These are phyloP conservation scores for Aulographum hederae DNA, from an alignment of 2,329 filamentous ascomycete species.

Conservation along the genomic window DNA sequence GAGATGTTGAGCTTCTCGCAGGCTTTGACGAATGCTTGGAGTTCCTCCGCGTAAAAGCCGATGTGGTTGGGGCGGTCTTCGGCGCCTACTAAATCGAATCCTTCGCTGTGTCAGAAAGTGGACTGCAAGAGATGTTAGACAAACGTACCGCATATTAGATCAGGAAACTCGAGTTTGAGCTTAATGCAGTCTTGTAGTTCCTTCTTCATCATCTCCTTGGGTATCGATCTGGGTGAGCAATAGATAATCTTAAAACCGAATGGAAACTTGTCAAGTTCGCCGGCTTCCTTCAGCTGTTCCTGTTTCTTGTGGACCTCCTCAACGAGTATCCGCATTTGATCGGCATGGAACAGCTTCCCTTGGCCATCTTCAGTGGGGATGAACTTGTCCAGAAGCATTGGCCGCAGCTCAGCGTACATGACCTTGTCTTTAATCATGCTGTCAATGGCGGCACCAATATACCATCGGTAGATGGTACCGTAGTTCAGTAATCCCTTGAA, in stretches of 20 bases:
- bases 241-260: constrained; percentile 54
- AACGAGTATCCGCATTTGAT: constrained; percentile 43
- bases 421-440: constrained; percentile 47
- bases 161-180: constrained; percentile 37
- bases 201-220: constrained; percentile 24
- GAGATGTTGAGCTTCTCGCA: constrained; percentile 31
- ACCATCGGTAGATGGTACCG: constrained; percentile 40
- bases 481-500: constrained; percentile 59
- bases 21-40: constrained; percentile 35
- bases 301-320: constrained; percentile 33
- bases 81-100: constrained; percentile 50
- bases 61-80: constrained; percentile 46
- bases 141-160: constrained; percentile 44
- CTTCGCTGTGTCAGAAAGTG: constrained; percentile 16
- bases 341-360: constrained; percentile 31
- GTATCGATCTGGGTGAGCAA: constrained; percentile 47
- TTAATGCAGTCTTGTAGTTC: constrained; percentile 43
- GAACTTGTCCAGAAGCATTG: constrained; percentile 50
- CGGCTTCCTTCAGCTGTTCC: constrained; percentile 17
- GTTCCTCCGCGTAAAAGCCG: constrained; percentile 37
- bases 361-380: constrained; percentile 40
- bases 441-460: constrained; percentile 40
- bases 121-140: background rate
- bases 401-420: constrained; percentile 53
- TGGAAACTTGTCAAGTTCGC: constrained; percentile 28